A percentile compares a stretch with the other conserved stretches of the same genome.
phyloP scores from a whole-genome alignment of 768 basidiomycete species.

The Collybia sordida region DNA sequence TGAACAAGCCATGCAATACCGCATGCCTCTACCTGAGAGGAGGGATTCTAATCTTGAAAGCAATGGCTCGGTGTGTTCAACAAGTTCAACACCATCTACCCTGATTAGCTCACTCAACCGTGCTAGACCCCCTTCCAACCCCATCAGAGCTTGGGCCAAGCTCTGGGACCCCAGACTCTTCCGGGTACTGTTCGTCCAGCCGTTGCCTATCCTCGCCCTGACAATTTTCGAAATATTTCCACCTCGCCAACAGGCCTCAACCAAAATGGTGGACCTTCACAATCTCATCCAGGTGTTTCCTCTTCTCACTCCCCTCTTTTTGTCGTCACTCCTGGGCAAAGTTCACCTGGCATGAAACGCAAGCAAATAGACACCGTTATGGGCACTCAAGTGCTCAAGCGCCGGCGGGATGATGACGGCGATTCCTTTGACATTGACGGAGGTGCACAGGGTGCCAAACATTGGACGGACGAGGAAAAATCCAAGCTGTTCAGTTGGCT shows the following conservation, averaged over 20 bases:
- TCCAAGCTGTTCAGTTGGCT: slow-evolving; percentile 77
- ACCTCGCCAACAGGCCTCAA: slow-evolving; percentile 33
- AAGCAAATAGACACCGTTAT: slow-evolving; percentile 46
- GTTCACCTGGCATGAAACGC: slow-evolving; percentile 46
- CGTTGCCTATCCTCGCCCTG: slow-evolving; percentile 16
- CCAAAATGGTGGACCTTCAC: slow-evolving; percentile 27
- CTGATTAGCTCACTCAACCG: slow-evolving; percentile 24
- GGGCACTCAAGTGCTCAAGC: slow-evolving; percentile 39
- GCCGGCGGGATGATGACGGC: slow-evolving; percentile 36
- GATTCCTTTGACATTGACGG: slow-evolving; percentile 47
- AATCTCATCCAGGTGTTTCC: slow-evolving; percentile 31
- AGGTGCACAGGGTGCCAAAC: slow-evolving; percentile 65
- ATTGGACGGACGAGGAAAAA: slow-evolving; percentile 87
- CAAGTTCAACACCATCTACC: slow-evolving; percentile 21
- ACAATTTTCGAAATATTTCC: slow-evolving; percentile 36
- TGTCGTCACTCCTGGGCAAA: slow-evolving; percentile 26
- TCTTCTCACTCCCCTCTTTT: slow-evolving; percentile 38
- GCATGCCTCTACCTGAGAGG: slow-evolving; percentile 49
- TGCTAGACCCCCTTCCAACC: slow-evolving; percentile 47
- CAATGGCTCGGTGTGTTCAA: slow-evolving; percentile 54
- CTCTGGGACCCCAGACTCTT: slow-evolving; percentile 53
- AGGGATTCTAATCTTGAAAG: slow-evolving; percentile 57
- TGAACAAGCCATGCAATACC: slow-evolving; percentile 63
- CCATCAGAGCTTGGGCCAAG: slow-evolving; percentile 63
- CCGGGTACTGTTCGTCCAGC: slow-evolving; percentile 29